Conservation (phyloP, 2,329 filamentous ascomycete genomes). For the Venturia aucupariae region DNA sequence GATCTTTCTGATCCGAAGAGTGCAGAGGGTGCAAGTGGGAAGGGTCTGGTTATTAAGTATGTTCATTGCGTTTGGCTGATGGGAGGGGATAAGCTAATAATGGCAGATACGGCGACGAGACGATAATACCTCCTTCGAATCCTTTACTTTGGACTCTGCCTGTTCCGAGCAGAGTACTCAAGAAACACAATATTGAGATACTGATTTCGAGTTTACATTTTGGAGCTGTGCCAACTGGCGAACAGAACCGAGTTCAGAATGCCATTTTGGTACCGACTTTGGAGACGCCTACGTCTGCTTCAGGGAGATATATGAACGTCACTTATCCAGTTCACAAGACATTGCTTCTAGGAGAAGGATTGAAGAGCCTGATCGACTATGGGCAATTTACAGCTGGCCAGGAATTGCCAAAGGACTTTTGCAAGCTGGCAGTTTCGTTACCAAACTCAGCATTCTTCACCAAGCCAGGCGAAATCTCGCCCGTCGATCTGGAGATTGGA, state of each 20-base stretch:
- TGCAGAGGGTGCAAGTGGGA: conserved; percentile 24
- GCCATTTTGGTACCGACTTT: conserved; percentile 65
- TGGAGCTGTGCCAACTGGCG: conserved; percentile 23
- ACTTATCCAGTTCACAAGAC: conserved; percentile 78
- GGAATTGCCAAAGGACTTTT: conserved; percentile 35
- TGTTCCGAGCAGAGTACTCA: conserved; percentile 53
- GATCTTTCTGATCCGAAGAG: conserved; percentile 22
- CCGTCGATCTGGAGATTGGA: conserved; percentile 53
- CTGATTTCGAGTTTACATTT: conserved; percentile 44
- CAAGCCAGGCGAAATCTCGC: conserved; percentile 20
- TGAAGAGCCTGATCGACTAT: conserved; percentile 55
- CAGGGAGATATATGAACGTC: conserved; percentile 56
- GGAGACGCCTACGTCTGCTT: conserved; percentile 56
- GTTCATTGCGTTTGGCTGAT: conserved; percentile 7
- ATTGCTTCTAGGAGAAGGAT: conserved; percentile 62
- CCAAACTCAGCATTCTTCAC: conserved; percentile 19
- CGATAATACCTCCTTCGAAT: conserved; percentile 36
- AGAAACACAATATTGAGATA: conserved; percentile 56
- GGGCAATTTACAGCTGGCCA: conserved; percentile 30
- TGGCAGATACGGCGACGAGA: conserved; percentile 45
- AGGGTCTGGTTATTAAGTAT: conserved; percentile 33
- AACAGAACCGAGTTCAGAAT: conserved; percentile 40
- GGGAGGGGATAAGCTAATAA: not conserved
- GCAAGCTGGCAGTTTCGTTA: conserved; percentile 50
- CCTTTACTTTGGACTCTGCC: conserved; percentile 51